A percentile compares a stretch with the other conserved stretches of the same genome.
Conservation (phyloP, 176 grass and related monocot species). For the Cenchrus americanus region DNA sequence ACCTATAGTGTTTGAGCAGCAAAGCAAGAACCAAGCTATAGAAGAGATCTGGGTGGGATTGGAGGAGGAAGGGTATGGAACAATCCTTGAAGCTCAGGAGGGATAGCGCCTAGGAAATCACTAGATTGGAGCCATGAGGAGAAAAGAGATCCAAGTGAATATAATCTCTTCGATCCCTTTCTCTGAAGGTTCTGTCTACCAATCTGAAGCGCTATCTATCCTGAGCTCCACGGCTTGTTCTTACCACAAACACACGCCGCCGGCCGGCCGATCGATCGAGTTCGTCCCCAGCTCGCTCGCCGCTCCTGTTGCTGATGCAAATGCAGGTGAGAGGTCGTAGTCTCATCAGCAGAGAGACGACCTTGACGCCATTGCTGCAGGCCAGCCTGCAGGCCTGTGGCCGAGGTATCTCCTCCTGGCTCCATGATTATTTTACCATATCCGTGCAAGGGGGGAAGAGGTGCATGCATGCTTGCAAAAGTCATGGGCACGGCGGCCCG, state of each 20-base stretch:
- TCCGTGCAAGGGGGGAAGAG: conserved; percentile 29
- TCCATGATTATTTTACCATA: conserved; percentile 46
- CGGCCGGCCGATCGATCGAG: neutral
- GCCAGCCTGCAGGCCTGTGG: neutral
- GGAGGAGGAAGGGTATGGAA: conserved; percentile 41
- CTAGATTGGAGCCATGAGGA: conserved; percentile 30
- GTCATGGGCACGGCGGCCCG: conserved; percentile 9
- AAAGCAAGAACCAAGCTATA: no score
- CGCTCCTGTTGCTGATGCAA: neutral
- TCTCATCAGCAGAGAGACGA: neutral
- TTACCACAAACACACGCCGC: conserved; percentile 13
- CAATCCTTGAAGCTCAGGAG: conserved; percentile 73
- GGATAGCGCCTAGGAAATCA: conserved; percentile 57
- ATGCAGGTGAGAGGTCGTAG: conserved; percentile 1
- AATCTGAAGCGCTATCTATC: conserved; percentile 62
- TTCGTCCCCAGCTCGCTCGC: no score
- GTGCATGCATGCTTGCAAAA: conserved; percentile 9
- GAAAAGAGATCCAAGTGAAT: neutral
- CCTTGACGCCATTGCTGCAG: conserved; percentile 26
- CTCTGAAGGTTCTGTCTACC: conserved; percentile 39
- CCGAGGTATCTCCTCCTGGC: conserved; percentile 31
- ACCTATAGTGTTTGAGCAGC: no score
- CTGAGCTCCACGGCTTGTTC: conserved; percentile 69
- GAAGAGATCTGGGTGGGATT: conserved; percentile 1
- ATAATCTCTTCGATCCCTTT: neutral